Conservation (phyloP, 73 alveolate genomes). For the Effrenium voratum region DNA sequence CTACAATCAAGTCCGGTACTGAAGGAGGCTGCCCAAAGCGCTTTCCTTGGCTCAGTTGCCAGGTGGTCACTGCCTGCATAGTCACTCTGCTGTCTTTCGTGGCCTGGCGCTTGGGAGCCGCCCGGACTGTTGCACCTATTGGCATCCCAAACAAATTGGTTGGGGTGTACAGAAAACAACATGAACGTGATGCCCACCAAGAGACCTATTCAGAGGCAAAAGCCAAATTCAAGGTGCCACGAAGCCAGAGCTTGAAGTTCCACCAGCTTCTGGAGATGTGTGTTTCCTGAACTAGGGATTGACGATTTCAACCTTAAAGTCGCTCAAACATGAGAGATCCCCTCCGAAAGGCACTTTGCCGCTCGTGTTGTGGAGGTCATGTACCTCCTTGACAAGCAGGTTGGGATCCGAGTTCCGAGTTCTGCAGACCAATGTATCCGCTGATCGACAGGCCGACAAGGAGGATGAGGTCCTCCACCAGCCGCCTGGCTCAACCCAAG, state of each 20-base stretch:
- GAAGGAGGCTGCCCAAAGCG: neutral
- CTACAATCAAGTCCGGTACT: neutral
- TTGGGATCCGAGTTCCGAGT: too few relatives aligned
- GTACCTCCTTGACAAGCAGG: constrained; percentile 81
- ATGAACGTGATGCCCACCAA: neutral
- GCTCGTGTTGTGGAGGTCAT: constrained; percentile 5
- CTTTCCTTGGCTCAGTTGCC: neutral
- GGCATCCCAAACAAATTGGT: neutral
- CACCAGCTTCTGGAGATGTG: neutral
- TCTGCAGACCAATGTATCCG: too few relatives aligned
- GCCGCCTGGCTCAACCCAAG: too few relatives aligned
- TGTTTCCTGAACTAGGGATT: neutral
- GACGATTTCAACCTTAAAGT: too few relatives aligned
- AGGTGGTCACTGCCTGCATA: constrained; percentile 86
- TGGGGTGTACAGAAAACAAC: too few relatives aligned
- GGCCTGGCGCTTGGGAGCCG: neutral
- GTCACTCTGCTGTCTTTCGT: constrained; percentile 55
- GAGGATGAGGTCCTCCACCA: too few relatives aligned
- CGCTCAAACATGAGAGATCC: too few relatives aligned
- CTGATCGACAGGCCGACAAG: too few relatives aligned
- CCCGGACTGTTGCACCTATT: too few relatives aligned
- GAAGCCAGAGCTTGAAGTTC: neutral
- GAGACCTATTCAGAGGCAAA: neutral
- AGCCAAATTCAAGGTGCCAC: neutral
- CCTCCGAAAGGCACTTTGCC: neutral